Evolutionary conservation across 257 asterid species (phyloP), one percentile per base, ranked within the genome.

Genomic region (Solanum sejunctum): DNA sequence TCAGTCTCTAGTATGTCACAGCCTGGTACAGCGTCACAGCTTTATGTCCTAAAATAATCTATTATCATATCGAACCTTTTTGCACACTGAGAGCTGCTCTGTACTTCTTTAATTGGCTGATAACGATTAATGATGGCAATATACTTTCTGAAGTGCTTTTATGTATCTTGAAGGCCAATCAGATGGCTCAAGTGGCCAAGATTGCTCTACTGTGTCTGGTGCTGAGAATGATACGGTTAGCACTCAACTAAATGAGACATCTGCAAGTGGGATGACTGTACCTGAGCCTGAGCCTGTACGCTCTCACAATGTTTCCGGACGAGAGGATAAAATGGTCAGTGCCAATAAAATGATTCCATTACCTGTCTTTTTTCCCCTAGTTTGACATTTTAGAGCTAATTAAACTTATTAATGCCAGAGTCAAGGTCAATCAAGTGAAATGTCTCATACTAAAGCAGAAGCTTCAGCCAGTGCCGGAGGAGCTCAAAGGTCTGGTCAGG

Each of bases 161-260:
- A 47, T 83, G 51, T 82, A 56, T 57, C 18, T 8, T 70, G 86
- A 72, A 85, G 91, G 92, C 63, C 92, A 80, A 86, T 58, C 94
- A 85, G 95, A 92, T 58, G 77, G 85, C 84, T 86, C 90, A 69
- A 86, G 88, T 83, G 89, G 69, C 88, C 91, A 82, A 83, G 92
- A 84, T 51, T 87, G 57, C 69, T 75, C 85, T 81, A 86, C 67
- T 82, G 87, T 86, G 81, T 61, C 83, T 86, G 89, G 71, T 84
- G 85, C 81, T 51, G 82, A 89, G 71, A 85, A 83, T 72, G 87
- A 73, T 70, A 86, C 85, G 54, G 84, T 28, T 18, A 84, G 84
- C 82, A 67, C 88, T 67, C 88, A 81, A 45, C 90, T 58, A n/a
- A 67, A 63, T 78, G 84, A 83, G 80, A 64, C 72, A 20, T 52